Conservation (phyloP, 345 rosid species). For the Ceriops tagal region DNA sequence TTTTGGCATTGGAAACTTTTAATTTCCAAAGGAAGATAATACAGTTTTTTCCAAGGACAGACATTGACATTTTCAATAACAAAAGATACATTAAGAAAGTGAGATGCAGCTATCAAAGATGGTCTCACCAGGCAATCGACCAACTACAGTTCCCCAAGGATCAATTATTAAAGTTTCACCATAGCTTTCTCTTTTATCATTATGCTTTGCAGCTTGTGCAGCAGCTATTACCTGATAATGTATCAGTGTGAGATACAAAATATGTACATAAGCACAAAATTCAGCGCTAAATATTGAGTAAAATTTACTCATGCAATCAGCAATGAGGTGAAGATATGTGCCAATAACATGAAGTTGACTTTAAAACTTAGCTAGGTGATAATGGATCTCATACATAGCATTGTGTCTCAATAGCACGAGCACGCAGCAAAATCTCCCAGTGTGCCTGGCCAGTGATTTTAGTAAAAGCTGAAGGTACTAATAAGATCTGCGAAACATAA, state of each 20-base stretch:
- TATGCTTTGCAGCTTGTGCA: slow-evolving; percentile 88
- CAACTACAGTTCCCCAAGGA: slow-evolving; percentile 86
- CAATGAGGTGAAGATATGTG: too few species aligned
- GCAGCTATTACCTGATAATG: slow-evolving; percentile 71
- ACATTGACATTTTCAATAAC: neutral
- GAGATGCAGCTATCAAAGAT: too few species aligned
- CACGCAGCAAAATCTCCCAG: slow-evolving; percentile 93
- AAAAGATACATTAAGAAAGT: too few species aligned
- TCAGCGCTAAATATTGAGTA: neutral
- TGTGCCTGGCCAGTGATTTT: slow-evolving; percentile 84
- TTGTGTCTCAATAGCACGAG: slow-evolving; percentile 92
- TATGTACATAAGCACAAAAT: neutral
- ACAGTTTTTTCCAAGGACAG: neutral
- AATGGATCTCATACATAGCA: slow-evolving; percentile 61
- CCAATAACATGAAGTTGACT: too few species aligned
- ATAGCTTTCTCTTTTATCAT: slow-evolving; percentile 74
- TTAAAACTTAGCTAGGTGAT: neutral
- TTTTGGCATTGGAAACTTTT: neutral
- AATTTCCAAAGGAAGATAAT: neutral
- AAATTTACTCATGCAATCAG: neutral
- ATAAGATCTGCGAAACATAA: slow-evolving; percentile 48
- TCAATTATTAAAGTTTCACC: slow-evolving; percentile 85
- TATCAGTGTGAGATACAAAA: neutral
- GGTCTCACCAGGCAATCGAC: slow-evolving; percentile 66
- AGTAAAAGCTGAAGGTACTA: slow-evolving; percentile 91